A percentile compares a stretch with the other conserved stretches of the same genome.
These are phyloP conservation scores for Cryptosporidium sp. DNA, from an alignment of 169 alveolate genomes.

Conservation along the genomic window DNA sequence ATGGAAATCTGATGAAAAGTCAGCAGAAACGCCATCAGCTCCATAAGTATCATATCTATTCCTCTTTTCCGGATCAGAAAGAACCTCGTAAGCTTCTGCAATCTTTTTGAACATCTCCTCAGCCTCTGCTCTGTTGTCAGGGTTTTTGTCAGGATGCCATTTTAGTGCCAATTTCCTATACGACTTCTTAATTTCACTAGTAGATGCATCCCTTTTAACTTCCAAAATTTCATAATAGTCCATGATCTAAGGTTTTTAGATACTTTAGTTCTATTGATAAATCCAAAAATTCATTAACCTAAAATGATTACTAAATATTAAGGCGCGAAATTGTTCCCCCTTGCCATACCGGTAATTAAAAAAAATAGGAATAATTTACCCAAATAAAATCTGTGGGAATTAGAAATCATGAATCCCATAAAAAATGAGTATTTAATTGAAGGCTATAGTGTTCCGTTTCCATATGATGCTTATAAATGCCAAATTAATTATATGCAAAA, in stretches of 20 bases:
- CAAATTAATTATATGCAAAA: constrained; percentile 85
- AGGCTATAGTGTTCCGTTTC: constrained; percentile 84
- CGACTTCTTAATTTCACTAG: constrained; percentile 83
- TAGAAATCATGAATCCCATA: constrained; percentile 31
- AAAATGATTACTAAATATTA: not conserved
- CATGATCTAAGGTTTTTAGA: constrained; percentile 23
- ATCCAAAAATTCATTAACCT: constrained; percentile 5
- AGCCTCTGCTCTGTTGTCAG: constrained; percentile 86
- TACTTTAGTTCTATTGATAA: not conserved
- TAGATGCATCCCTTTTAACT: constrained; percentile 82
- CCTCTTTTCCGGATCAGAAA: constrained; percentile 89
- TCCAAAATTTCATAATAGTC: constrained; percentile 88
- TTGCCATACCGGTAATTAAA: constrained; percentile 29
- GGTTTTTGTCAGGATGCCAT: constrained; percentile 89
- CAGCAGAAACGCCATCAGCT: constrained; percentile 83
- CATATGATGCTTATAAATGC: constrained; percentile 88
- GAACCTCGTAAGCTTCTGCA: constrained; percentile 91
- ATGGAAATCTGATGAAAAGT: constrained; percentile 76
- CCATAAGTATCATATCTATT: constrained; percentile 84
- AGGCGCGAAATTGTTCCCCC: constrained; percentile 22
- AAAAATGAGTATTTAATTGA: constrained; percentile 54
- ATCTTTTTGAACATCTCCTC: constrained; percentile 89
- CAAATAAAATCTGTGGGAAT: constrained; percentile 10
- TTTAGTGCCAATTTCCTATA: constrained; percentile 85
- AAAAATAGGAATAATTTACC: not conserved